Percentiles rank a stretch among this genome's conserved stretches.
Evolutionary conservation across 345 rosid species (phyloP).

Genomic region (Rhodamnia argentea): DNA sequence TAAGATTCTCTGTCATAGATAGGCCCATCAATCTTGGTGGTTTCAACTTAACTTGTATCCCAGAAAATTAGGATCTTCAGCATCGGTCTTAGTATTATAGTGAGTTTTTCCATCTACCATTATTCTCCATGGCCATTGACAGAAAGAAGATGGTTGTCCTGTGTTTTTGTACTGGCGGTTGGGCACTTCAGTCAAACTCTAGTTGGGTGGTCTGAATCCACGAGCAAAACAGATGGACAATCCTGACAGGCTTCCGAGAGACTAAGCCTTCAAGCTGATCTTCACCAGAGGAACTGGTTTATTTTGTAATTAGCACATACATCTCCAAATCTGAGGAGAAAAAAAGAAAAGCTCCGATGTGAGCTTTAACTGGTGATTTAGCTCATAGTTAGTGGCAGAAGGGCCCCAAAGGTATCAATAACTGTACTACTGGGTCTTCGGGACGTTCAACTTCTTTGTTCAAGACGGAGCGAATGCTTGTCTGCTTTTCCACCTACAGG

Average conservation of each 20-base stretch:
- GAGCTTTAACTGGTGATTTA: neutral
- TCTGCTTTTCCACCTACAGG: neutral
- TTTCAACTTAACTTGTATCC: neutral
- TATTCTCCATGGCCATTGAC: neutral
- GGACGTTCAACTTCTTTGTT: neutral
- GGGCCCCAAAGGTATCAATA: neutral
- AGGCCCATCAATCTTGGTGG: neutral
- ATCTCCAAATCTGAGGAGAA: neutral
- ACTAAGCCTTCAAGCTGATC: neutral
- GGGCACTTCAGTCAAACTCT: neutral
- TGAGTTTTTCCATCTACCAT: neutral
- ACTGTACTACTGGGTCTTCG: neutral
- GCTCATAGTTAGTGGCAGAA: neutral
- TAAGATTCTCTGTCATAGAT: neutral
- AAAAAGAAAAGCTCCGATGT: neutral
- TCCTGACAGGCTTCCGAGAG: neutral
- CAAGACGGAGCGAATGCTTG: neutral
- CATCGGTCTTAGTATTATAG: neutral
- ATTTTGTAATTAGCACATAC: neutral
- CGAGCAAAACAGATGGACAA: neutral
- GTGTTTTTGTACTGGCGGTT: neutral
- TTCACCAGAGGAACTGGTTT: neutral
- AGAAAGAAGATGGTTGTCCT: neutral
- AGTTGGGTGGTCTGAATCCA: neutral
- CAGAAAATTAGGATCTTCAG: neutral